Percentiles rank a stretch among this genome's conserved stretches.
Evolutionary conservation across 495 filamentous ascomycete species (phyloP).

Genomic region (Penicillium chermesinum): DNA sequence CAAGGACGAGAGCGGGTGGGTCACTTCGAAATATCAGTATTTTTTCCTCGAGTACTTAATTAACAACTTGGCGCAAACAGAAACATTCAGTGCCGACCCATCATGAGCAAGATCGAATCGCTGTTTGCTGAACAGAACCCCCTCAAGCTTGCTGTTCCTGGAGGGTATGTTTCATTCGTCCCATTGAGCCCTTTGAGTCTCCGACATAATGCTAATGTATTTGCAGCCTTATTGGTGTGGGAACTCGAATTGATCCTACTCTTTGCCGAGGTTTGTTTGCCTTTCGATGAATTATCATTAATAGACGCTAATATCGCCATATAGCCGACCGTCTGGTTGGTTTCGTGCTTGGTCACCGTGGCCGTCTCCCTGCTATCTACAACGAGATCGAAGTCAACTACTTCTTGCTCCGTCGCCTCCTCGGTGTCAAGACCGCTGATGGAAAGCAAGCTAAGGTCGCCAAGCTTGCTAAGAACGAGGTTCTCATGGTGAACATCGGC

Average conservation of each 20-base stretch:
- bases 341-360: conserved; percentile 93
- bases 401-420: conserved; percentile 86
- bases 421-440: conserved; percentile 96
- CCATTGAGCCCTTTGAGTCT: neutral
- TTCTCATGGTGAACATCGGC: conserved; percentile 98
- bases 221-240: conserved; percentile 80
- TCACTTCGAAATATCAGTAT: neutral
- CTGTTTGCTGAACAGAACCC: conserved; percentile 98
- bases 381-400: conserved; percentile 98
- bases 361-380: conserved; percentile 88
- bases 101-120: conserved; percentile 89
- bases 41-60: too few relatives aligned
- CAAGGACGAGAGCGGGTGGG: conserved; percentile 70
- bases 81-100: conserved; percentile 90
- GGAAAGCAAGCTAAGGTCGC: conserved; percentile 99
- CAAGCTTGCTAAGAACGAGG: conserved; percentile 95
- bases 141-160: conserved; percentile 93
- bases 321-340: conserved; percentile 96
- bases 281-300: neutral
- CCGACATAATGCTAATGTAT: neutral
- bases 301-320: neutral
- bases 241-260: conserved; percentile 93
- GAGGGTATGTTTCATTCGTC: conserved; percentile 42
- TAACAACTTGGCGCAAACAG: too few relatives aligned
- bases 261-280: conserved; percentile 54